Conservation (phyloP, 2,329 filamentous ascomycete species). For the Colletotrichum noveboracense region DNA sequence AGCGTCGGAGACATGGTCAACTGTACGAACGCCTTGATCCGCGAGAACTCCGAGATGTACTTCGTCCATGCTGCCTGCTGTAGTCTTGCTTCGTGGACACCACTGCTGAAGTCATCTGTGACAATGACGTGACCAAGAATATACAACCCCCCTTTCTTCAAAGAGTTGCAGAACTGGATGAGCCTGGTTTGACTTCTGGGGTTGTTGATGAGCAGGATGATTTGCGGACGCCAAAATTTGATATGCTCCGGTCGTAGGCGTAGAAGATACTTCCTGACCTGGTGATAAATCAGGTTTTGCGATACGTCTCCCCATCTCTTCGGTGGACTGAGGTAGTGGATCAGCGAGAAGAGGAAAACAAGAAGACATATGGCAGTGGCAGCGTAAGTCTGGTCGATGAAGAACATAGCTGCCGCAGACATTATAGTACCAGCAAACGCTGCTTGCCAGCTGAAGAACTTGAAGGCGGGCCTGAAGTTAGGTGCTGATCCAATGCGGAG, state of each 20-base stretch:
- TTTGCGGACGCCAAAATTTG: slow-evolving; percentile 92
- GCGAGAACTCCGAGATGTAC: slow-evolving; percentile 81
- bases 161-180: slow-evolving; percentile 88
- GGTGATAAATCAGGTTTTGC: slow-evolving; percentile 84
- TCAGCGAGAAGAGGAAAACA: slow-evolving; percentile 79
- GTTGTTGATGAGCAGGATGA: slow-evolving; percentile 83
- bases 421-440: slow-evolving; percentile 76
- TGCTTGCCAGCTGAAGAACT: slow-evolving; percentile 88
- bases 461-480: slow-evolving; percentile 87
- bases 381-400: slow-evolving; percentile 84
- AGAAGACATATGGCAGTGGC: slow-evolving; percentile 76
- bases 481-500: slow-evolving; percentile 87
- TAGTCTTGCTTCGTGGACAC: slow-evolving; percentile 79
- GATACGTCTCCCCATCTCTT: slow-evolving; percentile 92
- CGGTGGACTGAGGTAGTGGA: slow-evolving; percentile 84
- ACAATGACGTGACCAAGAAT: slow-evolving; percentile 89
- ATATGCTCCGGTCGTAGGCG: slow-evolving; percentile 87
- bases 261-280: slow-evolving; percentile 86
- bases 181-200: slow-evolving; percentile 81
- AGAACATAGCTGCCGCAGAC: slow-evolving; percentile 86
- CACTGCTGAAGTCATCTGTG: slow-evolving; percentile 78
- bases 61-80: slow-evolving; percentile 86
- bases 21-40: slow-evolving; percentile 89
- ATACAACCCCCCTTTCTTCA: slow-evolving; percentile 87
- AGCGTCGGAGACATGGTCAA: slow-evolving; percentile 82